These are phyloP conservation scores for Triangularia verruculosa DNA, from an alignment of 2,329 filamentous ascomycete genomes.

Conservation along the genomic window DNA sequence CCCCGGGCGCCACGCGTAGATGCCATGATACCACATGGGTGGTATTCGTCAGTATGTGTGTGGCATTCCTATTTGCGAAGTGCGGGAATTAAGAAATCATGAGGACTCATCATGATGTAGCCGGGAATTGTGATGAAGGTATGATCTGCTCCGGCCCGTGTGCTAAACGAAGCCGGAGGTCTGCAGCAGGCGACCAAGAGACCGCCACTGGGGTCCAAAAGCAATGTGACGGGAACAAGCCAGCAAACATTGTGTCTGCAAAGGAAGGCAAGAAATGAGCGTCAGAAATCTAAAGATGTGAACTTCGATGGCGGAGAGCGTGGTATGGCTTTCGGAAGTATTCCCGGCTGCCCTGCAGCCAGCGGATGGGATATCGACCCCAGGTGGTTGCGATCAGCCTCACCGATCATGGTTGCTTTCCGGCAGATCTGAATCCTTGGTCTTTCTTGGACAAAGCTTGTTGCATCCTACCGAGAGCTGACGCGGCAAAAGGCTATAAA, in stretches of 20 bases:
- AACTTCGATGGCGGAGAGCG: neutral
- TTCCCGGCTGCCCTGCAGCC: neutral
- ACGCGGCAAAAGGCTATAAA: conserved; percentile 28
- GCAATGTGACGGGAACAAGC: neutral
- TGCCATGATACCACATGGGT: neutral
- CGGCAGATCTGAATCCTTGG: conserved; percentile 25
- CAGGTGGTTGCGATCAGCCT: conserved; percentile 22
- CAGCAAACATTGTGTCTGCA: neutral
- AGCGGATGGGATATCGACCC: neutral
- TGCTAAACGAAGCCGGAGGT: neutral
- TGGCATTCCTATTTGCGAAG: neutral
- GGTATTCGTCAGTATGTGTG: neutral
- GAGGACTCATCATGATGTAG: neutral
- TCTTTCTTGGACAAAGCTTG: conserved; percentile 17
- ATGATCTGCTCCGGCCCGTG: neutral
- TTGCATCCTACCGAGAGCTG: conserved; percentile 20
- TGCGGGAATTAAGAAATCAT: neutral
- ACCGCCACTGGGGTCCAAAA: neutral
- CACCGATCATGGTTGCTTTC: conserved; percentile 24
- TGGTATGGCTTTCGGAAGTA: neutral
- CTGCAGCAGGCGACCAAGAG: neutral
- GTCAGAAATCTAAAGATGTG: neutral
- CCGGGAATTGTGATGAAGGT: neutral
- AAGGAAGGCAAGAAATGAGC: neutral
- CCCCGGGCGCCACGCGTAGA: neutral